These are phyloP conservation scores for Aspergillus uvarum DNA, from an alignment of 2,329 filamentous ascomycete species.

Conservation along the genomic window DNA sequence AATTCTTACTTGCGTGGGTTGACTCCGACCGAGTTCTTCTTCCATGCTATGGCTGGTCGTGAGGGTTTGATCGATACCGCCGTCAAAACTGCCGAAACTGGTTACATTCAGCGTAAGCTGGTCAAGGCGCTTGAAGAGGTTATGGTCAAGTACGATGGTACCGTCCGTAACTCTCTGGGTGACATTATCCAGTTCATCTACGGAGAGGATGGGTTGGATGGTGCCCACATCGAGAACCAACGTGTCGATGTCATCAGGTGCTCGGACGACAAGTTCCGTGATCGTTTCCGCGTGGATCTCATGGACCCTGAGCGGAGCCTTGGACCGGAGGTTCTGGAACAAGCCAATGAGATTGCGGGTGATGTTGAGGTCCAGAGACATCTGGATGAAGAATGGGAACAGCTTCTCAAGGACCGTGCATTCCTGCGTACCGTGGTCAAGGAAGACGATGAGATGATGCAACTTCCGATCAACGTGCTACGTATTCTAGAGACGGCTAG, in stretches of 20 bases:
- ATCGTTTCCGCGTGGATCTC: conserved; percentile 81
- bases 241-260: conserved; percentile 81
- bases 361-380: conserved; percentile 84
- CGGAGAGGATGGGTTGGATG: conserved; percentile 94
- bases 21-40: conserved; percentile 96
- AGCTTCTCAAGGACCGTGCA: conserved; percentile 70
- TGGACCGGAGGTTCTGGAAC: conserved; percentile 71
- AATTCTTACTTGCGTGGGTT: conserved; percentile 96
- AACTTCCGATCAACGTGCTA: conserved; percentile 86
- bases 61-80: conserved; percentile 99
- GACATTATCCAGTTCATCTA: conserved; percentile 98
- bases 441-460: conserved; percentile 81
- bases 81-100: conserved; percentile 98
- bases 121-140: conserved; percentile 98
- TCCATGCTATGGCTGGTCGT: conserved; percentile 99
- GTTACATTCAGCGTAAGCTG: conserved; percentile 96
- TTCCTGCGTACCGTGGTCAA: conserved; percentile 71
- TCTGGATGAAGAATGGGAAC: conserved; percentile 85
- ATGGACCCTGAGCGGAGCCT: conserved; percentile 69
- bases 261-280: conserved; percentile 73
- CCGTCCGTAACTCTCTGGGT: conserved; percentile 92
- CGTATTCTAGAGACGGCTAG: conserved; percentile 90
- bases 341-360: conserved; percentile 80
- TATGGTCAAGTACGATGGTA: conserved; percentile 96
- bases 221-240: conserved; percentile 90